phyloP scores from a whole-genome alignment of 768 basidiomycete genomes.

The Lentinula boryana region DNA sequence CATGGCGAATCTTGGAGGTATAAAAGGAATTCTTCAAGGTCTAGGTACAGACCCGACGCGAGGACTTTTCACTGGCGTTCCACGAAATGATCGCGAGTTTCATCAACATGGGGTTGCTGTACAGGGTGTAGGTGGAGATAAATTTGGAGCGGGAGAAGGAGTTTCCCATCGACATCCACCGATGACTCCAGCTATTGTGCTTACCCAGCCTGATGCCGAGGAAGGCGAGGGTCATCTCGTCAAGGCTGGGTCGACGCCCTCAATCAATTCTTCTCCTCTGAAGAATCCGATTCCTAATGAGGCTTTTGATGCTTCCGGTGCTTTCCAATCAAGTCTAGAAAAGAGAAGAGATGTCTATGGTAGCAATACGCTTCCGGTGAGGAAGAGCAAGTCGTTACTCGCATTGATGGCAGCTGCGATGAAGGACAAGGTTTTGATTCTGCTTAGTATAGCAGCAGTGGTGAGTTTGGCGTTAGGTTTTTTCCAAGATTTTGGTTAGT shows the following conservation, averaged over 20 bases:
- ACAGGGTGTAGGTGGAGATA: slow-evolving; percentile 13
- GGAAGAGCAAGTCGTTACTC: slow-evolving; percentile 64
- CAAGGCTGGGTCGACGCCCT: not conserved
- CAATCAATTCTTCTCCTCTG: not conserved
- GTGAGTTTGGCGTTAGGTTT: slow-evolving; percentile 91
- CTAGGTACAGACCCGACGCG: slow-evolving; percentile 60
- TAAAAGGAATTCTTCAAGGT: slow-evolving; percentile 55
- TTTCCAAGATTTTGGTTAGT: slow-evolving; percentile 82
- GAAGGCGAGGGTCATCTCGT: slow-evolving; percentile 2
- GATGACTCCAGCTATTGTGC: slow-evolving; percentile 21
- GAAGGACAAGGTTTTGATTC: slow-evolving; percentile 88
- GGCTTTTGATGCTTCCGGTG: slow-evolving; percentile 9
- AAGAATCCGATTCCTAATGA: slow-evolving; percentile 20
- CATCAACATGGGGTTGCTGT: not conserved
- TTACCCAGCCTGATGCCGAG: slow-evolving; percentile 23
- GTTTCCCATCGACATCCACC: slow-evolving; percentile 21
- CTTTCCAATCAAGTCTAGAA: slow-evolving; percentile 43
- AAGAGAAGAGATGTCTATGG: slow-evolving; percentile 70
- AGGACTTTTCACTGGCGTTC: slow-evolving; percentile 29
- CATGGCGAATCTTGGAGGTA: slow-evolving; percentile 69
- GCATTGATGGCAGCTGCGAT: slow-evolving; percentile 80
- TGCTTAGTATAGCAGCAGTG: slow-evolving; percentile 88
- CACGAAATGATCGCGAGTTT: not conserved
- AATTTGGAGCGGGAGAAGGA: slow-evolving; percentile 15
- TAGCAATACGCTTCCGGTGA: slow-evolving; percentile 64